A percentile compares a stretch with the other conserved stretches of the same genome.
phyloP scores from a whole-genome alignment of 2,329 filamentous ascomycete genomes.

The Fusarium floridanum region DNA sequence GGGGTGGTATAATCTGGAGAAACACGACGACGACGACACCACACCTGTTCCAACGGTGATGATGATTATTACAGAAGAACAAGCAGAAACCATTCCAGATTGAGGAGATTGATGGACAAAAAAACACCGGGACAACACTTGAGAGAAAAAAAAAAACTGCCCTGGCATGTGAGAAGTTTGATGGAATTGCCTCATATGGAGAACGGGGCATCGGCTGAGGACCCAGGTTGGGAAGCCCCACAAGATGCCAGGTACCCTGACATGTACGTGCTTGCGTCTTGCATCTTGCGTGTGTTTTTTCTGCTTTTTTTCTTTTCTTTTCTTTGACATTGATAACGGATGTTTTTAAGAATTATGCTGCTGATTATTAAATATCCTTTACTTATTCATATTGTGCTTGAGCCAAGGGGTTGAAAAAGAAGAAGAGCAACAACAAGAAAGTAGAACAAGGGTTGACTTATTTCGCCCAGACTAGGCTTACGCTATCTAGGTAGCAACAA shows the following conservation, averaged over 20 bases:
- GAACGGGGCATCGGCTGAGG: constrained; percentile 46
- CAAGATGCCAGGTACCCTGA: constrained; percentile 40
- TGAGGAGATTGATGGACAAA: constrained; percentile 14
- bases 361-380: neutral
- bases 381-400: neutral
- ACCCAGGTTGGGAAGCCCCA: constrained; percentile 41
- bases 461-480: neutral
- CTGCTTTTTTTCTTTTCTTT: neutral
- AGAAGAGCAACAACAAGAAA: neutral
- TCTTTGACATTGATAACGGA: neutral
- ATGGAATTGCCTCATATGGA: constrained; percentile 45
- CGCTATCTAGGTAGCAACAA: neutral
- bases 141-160: neutral
- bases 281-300: constrained; percentile 33
- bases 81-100: constrained; percentile 1
- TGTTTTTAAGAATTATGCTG: neutral
- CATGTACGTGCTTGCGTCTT: constrained; percentile 31
- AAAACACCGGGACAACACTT: neutral
- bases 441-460: neutral
- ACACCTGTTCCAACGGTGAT: neutral
- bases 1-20: neutral
- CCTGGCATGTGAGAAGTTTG: constrained; percentile 38
- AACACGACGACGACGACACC: neutral
- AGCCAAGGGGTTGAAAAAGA: neutral
- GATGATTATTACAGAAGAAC: neutral